These are phyloP conservation scores for Paxillus ammoniavirescens DNA, from an alignment of 768 basidiomycete genomes.

Conservation along the genomic window DNA sequence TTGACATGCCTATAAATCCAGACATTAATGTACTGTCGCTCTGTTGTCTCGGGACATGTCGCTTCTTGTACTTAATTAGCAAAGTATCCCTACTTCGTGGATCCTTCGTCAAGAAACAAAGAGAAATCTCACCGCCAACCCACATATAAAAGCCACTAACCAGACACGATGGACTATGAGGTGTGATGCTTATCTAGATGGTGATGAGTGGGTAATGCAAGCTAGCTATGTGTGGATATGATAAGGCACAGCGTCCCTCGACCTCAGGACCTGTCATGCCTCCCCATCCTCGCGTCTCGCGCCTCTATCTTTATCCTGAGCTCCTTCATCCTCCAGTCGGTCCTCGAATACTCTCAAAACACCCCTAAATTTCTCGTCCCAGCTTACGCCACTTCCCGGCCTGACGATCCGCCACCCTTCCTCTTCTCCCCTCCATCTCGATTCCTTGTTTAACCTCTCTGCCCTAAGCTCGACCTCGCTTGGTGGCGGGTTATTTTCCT, in stretches of 20 bases:
- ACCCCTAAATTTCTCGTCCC: conserved; percentile 73
- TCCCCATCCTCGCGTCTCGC: background rate
- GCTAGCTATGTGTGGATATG: conserved; percentile 7
- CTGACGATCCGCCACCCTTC: conserved; percentile 78
- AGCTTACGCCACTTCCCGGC: conserved; percentile 59
- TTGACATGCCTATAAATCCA: background rate
- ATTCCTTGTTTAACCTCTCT: conserved; percentile 87
- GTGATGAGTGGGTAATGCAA: background rate
- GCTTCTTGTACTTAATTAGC: too few relatives aligned
- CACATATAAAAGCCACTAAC: too few relatives aligned
- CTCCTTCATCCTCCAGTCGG: conserved; percentile 24
- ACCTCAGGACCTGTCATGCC: background rate
- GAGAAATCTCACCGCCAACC: too few relatives aligned
- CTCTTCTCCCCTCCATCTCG: conserved; percentile 78
- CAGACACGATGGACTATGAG: background rate
- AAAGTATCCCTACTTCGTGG: background rate
- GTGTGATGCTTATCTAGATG: background rate
- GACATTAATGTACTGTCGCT: background rate
- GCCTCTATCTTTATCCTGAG: background rate
- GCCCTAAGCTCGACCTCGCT: conserved; percentile 88
- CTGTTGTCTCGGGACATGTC: too few relatives aligned
- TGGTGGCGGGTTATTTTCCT: conserved; percentile 70
- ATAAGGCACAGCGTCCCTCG: conserved; percentile 7
- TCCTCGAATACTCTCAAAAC: conserved; percentile 60
- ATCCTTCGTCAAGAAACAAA: background rate